Evolutionary conservation across 441 rosid genomes (phyloP).

Genomic region (Metrosideros polymorpha): DNA sequence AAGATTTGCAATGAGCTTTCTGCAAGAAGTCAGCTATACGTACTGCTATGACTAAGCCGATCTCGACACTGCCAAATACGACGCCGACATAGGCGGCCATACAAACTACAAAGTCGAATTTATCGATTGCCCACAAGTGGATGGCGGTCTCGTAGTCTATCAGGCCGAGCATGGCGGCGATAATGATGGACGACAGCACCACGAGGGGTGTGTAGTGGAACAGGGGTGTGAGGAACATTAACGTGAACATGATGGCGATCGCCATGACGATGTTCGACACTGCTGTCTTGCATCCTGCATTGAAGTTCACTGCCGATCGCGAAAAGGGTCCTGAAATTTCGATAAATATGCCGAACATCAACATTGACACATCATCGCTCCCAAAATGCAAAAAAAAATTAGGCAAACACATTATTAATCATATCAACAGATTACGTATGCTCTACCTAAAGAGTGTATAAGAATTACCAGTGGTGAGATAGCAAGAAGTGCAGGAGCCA

Average conservation of each 20-base stretch:
- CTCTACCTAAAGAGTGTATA: no score
- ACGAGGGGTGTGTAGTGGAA: conserved; percentile 91
- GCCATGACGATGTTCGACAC: conserved; percentile 91
- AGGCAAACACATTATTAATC: background rate
- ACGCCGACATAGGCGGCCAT: conserved; percentile 73
- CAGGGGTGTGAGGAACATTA: conserved; percentile 73
- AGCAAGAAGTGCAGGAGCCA: conserved; percentile 94
- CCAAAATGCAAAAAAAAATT: background rate
- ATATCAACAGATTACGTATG: background rate
- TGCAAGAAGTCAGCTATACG: background rate
- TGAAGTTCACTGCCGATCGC: conserved; percentile 89
- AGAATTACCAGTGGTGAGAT: conserved; percentile 71
- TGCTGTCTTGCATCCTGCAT: conserved; percentile 95
- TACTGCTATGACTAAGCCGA: conserved; percentile 73
- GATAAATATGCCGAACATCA: background rate
- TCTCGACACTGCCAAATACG: conserved; percentile 69
- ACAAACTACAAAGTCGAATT: conserved; percentile 83
- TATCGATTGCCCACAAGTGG: conserved; percentile 76
- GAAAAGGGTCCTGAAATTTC: conserved; percentile 67
- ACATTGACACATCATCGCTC: accelerated
- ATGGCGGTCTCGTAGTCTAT: conserved; percentile 83
- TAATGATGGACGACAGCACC: conserved; percentile 79
- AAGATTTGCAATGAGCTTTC: background rate
- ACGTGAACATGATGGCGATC: conserved; percentile 66
- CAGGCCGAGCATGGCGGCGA: conserved; percentile 90